Evolutionary conservation across 2,329 filamentous ascomycete genomes (phyloP).

Genomic region (Calonectria pseudoturangicola): DNA sequence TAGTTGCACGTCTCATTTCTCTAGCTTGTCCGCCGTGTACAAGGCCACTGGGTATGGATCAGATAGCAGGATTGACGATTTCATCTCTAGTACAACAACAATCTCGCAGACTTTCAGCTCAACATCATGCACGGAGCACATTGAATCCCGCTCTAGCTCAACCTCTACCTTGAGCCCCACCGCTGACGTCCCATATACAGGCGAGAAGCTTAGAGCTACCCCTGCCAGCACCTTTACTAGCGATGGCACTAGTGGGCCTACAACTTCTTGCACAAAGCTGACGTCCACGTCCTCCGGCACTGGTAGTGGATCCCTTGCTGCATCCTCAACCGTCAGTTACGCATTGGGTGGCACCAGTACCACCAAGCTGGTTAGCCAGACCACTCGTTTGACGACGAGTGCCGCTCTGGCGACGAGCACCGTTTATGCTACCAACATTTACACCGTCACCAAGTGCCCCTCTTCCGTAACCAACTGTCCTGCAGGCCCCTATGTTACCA

Average conservation of each 20-base stretch:
- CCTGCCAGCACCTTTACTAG: not conserved
- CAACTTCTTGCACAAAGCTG: not conserved
- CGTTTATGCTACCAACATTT: constrained; percentile 64
- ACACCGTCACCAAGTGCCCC: constrained; percentile 75
- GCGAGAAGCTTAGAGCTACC: not conserved
- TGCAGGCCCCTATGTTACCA: constrained; percentile 59
- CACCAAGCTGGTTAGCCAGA: not conserved
- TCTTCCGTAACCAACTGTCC: constrained; percentile 64
- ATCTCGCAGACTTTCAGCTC: not conserved
- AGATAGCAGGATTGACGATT: not conserved
- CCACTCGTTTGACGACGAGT: constrained; percentile 53
- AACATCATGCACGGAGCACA: not conserved
- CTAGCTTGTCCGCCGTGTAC: not conserved
- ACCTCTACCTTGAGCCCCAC: constrained; percentile 19
- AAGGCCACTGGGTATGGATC: not conserved
- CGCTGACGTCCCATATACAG: not conserved
- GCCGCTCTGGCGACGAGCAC: constrained; percentile 42
- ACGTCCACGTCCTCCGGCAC: not conserved
- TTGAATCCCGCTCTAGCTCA: constrained; percentile 5
- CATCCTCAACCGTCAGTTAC: constrained; percentile 6
- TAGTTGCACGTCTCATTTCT: not conserved
- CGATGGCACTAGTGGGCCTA: not conserved
- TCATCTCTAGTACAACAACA: not conserved
- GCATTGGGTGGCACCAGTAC: not conserved
- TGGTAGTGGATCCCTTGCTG: not conserved